phyloP scores from a whole-genome alignment of 106 monocot genomes.

The Phalaenopsis equestris region DNA sequence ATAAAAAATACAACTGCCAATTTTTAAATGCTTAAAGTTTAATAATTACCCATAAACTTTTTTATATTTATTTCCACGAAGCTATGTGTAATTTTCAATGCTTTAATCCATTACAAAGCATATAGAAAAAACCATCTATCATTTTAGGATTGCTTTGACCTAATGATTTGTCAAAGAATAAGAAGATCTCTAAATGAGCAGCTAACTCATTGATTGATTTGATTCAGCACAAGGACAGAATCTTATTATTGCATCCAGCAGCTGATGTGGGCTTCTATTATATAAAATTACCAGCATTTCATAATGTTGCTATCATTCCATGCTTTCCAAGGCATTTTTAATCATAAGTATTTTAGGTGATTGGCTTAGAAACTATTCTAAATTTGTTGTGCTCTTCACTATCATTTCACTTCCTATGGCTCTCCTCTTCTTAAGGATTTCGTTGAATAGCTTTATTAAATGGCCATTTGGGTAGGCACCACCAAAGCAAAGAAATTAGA shows the following conservation, averaged over 20 bases:
- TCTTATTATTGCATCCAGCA: conserved; percentile 16
- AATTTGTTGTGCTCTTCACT: too few relatives aligned
- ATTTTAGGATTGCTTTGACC: conserved; percentile 7
- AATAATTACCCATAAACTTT: not conserved
- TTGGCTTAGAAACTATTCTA: too few relatives aligned
- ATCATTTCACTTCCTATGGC: too few relatives aligned
- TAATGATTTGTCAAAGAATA: too few relatives aligned
- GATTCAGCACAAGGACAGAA: not conserved
- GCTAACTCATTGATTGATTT: too few relatives aligned
- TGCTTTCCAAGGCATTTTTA: not conserved
- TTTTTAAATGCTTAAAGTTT: not conserved
- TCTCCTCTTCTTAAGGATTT: too few relatives aligned
- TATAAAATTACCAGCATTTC: not conserved
- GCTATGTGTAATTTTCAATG: not conserved
- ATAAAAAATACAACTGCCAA: not conserved
- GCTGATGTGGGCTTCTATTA: conserved; percentile 1
- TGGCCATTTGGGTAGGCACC: too few relatives aligned
- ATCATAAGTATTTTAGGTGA: too few relatives aligned
- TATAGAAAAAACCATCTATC: conserved; percentile 1
- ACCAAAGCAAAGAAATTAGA: too few relatives aligned
- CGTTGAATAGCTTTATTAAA: too few relatives aligned
- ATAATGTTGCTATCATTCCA: not conserved
- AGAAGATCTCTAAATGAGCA: too few relatives aligned
- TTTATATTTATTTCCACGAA: too few relatives aligned
- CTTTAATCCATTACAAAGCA: conserved; percentile 4